Base-by-base conservation (phyloP, 805 yeast species). In the Blastobotrys robertii region DNA sequence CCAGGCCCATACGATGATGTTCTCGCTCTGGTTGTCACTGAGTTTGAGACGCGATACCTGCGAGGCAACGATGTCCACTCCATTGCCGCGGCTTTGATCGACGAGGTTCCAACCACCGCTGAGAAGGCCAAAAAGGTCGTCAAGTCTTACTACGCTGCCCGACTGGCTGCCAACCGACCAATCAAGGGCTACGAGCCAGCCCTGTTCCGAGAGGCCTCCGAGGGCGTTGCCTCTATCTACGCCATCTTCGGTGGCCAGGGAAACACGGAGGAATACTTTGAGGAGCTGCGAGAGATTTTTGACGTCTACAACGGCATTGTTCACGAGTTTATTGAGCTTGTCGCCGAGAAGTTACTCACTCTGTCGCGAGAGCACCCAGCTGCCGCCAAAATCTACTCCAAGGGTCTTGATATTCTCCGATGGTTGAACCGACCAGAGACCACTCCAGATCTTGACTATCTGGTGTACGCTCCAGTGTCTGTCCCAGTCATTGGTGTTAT, bases 181-280 rank as follows among this genome's bases (percentile, higher is more conserved):
- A 68, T 74, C 53, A 63, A 64, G 56, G 66, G 67, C 50, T 69
- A 73, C 49, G 72, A 66, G 41, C 69, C 79, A 16, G 79, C 82
- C 41, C 71, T 90, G 45, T 73, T 86, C 61, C 71, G 77, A 49
- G 77, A 83, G 41, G 75, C 74, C n/a, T 59, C 68, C 41, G 70
- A 71, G 45, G 67, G 71, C 34, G 65, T 72, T 40, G 84, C 88
- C 37, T 69, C 72, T 47, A 65, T 88, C 44, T 77, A 74, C 47
- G 95, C 97, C 50, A 79, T 92, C 53, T 92, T 90, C 57, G 98
- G 99, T 62, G 99, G 99, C 58, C 99, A 92, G 71, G 99, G 99
- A 67, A 90, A 86, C 70, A 81, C 94, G 42, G 97, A 92, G 61
- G 97, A 92, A 63, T 92, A 86, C 70, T 92, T 92, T 56, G 96